Base-by-base conservation (phyloP, 1,284 basidiomycete genomes). In the Ceratobasidium sp. region DNA sequence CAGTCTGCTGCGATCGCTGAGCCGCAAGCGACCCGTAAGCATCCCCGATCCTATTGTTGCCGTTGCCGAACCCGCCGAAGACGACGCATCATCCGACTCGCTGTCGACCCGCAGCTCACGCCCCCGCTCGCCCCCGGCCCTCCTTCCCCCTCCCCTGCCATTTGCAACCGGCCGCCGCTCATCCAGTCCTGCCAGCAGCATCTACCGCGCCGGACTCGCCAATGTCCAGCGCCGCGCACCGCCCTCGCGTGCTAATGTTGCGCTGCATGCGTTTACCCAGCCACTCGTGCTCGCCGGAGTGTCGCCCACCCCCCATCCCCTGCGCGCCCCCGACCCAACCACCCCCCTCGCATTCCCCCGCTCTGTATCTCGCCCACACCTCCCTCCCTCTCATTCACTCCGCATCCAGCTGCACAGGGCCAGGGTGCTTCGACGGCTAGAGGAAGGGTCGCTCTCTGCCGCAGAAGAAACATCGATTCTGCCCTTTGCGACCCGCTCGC, bases 401-500 rank as follows among this genome's bases (percentile, higher is more conserved):
- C 56, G 64, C 25, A 69, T 52, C 20, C 43, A 70, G 1, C 76
- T 87, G 73, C 82, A 86, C 77, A 85, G 82, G 76, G 81, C 77
- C 47, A 81, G 78, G 50, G 78, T 91, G 38, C 78, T 86, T 49
- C 76, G 76, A 31, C 83, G 81, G 68, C 77, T 89, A 56, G 78
- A 82, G 47, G 45, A 53, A 40, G 73, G 76, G 50, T 73, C 77
- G 68, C 78, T 84, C 54, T 79, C 82, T 49, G 76, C 77, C 32
- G 73, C 80, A 25, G 84, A 89, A 67, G 80, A 82, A 54, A 77
- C 76, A 32, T 80, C 81, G 43, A 85, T 91, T 53, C 79, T 81
- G 17, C 77, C 83, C 5, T 79, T 89, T 70, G 80, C 81, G 53
- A 75, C 80, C 20, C 82, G 82, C 47, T 73, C 74, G 20, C 69